Percentiles rank a stretch among this genome's conserved stretches.
Evolutionary conservation across 768 basidiomycete genomes (phyloP).

Genomic region (Boletus pseudopeckii): DNA sequence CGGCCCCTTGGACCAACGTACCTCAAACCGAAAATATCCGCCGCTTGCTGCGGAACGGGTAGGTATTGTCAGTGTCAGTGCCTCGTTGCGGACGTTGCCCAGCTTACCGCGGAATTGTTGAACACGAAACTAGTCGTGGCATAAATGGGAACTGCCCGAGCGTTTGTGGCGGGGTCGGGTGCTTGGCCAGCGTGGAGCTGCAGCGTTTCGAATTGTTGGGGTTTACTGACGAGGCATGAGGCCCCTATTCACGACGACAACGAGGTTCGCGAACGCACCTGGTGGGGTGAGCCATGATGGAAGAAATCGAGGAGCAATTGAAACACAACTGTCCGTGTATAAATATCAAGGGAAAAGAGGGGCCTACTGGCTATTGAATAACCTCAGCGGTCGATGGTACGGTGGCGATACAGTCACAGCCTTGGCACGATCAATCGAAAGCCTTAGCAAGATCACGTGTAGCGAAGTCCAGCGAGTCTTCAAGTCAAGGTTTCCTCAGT

Average conservation of each 20-base stretch:
- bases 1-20: background rate
- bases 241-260: background rate
- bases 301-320: background rate
- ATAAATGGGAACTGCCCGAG: slow-evolving; percentile 78
- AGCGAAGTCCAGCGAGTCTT: too few relatives aligned
- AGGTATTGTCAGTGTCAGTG: background rate
- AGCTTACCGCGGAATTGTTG: slow-evolving; percentile 53
- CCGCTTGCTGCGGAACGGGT: slow-evolving; percentile 6
- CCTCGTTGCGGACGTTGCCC: too few relatives aligned
- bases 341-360: background rate
- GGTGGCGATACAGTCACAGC: background rate
- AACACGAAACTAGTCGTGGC: slow-evolving; percentile 70
- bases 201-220: slow-evolving; percentile 67
- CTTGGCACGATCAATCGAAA: too few relatives aligned
- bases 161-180: slow-evolving; percentile 61
- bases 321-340: background rate
- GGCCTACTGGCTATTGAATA: background rate
- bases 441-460: background rate
- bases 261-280: background rate
- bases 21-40: slow-evolving; percentile 14
- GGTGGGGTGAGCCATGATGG: background rate
- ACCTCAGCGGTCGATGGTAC: background rate
- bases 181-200: slow-evolving; percentile 74
- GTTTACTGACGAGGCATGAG: background rate
- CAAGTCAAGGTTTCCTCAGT: background rate